These are phyloP conservation scores for Colletotrichum incanum DNA, from an alignment of 2,329 filamentous ascomycete species.

Conservation along the genomic window DNA sequence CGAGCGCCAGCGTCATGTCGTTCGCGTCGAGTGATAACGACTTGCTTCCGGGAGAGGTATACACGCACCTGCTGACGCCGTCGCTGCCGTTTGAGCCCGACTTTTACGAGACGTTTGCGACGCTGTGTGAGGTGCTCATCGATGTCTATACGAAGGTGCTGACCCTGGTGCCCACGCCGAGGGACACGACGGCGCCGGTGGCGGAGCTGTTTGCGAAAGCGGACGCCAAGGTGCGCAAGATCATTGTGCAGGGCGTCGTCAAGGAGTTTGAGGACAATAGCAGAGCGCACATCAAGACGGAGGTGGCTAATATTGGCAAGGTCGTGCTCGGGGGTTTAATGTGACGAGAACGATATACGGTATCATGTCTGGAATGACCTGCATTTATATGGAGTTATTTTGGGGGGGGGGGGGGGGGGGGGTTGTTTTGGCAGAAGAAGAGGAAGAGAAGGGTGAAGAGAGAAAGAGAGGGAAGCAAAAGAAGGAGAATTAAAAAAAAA, in stretches of 20 bases:
- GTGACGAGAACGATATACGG: slow-evolving; percentile 53
- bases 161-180: slow-evolving; percentile 80
- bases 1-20: slow-evolving; percentile 65
- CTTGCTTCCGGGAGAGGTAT: slow-evolving; percentile 86
- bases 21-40: slow-evolving; percentile 75
- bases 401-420: too few relatives aligned
- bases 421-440: not conserved
- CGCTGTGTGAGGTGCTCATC: slow-evolving; percentile 94
- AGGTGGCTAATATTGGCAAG: slow-evolving; percentile 88
- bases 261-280: slow-evolving; percentile 95
- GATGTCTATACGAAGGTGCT: slow-evolving; percentile 90
- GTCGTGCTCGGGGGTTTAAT: slow-evolving; percentile 91
- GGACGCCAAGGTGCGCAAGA: slow-evolving; percentile 87
- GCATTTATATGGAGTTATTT: slow-evolving; percentile 42
- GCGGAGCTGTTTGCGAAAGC: slow-evolving; percentile 93
- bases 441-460: not conserved
- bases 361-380: slow-evolving; percentile 28
- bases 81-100: slow-evolving; percentile 95
- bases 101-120: slow-evolving; percentile 96
- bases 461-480: not conserved
- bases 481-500: slow-evolving; percentile 9
- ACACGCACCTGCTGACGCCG: slow-evolving; percentile 90
- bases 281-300: slow-evolving; percentile 80
- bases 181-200: slow-evolving; percentile 78
- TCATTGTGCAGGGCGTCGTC: slow-evolving; percentile 88